Percentiles rank a stretch among this genome's conserved stretches.
These are phyloP conservation scores for Mycena chlorophos DNA, from an alignment of 768 basidiomycete genomes.

Conservation along the genomic window DNA sequence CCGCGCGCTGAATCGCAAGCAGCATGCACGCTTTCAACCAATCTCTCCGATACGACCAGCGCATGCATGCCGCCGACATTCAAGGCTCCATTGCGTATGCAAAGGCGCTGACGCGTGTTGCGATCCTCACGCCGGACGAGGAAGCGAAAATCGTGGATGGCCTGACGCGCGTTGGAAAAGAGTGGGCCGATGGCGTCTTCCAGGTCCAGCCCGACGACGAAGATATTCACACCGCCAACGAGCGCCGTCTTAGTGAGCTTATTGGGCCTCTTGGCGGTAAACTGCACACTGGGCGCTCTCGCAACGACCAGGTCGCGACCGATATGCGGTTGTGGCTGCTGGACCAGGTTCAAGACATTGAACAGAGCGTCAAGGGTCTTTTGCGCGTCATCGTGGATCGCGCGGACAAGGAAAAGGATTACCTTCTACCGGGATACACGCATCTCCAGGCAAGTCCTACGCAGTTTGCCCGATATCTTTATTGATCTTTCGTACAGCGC, in stretches of 20 bases:
- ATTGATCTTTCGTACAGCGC: conserved; percentile 51
- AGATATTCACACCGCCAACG: conserved; percentile 99
- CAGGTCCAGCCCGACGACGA: conserved; percentile 83
- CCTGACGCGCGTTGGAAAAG: conserved; percentile 69
- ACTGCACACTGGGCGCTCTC: conserved; percentile 93
- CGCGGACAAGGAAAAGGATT: conserved; percentile 90
- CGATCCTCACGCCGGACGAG: conserved; percentile 81
- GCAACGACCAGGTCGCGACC: conserved; percentile 98
- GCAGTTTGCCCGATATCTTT: background rate
- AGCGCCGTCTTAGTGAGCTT: conserved; percentile 88
- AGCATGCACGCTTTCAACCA: conserved; percentile 99
- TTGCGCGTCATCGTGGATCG: conserved; percentile 88
- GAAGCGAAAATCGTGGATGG: conserved; percentile 71
- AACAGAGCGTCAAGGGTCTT: conserved; percentile 69
- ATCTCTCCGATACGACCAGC: conserved; percentile 89
- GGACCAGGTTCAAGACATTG: conserved; percentile 68
- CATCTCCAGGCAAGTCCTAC: conserved; percentile 80
- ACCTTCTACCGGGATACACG: conserved; percentile 93
- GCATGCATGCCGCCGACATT: conserved; percentile 92
- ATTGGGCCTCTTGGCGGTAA: conserved; percentile 94
- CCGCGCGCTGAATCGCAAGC: conserved; percentile 21
- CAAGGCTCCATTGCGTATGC: conserved; percentile 95
- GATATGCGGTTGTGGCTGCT: conserved; percentile 98
- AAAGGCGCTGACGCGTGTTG: conserved; percentile 76
- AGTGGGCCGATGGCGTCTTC: conserved; percentile 88